These are phyloP conservation scores for Bryum argenteum DNA, from an alignment of 225 moss, liverwort and hornwort species.

Conservation along the genomic window DNA sequence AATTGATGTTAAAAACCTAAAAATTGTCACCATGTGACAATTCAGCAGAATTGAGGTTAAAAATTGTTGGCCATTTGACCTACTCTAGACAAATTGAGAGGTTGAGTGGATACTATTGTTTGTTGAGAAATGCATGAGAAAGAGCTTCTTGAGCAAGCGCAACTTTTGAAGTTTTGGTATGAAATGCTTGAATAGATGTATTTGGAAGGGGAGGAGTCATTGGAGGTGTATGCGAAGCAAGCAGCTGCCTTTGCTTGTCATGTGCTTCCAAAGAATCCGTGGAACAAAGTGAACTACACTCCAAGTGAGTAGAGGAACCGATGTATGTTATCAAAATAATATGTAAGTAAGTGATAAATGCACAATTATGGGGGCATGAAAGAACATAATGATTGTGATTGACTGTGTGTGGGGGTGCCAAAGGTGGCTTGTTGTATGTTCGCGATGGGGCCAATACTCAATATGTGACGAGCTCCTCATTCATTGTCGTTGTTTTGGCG, in stretches of 20 bases:
- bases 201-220: slow-evolving; percentile 54
- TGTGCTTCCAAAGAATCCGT: slow-evolving; percentile 71
- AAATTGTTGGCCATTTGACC: no score
- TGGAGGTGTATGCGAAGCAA: slow-evolving; percentile 53
- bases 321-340: background rate
- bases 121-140: no score
- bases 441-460: slow-evolving; percentile 85
- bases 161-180: background rate
- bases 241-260: slow-evolving; percentile 73
- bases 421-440: slow-evolving; percentile 73
- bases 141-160: no score
- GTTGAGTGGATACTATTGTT: no score
- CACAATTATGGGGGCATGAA: background rate
- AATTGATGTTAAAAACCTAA: no score
- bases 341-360: no score
- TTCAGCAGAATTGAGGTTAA: no score
- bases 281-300: slow-evolving; percentile 50
- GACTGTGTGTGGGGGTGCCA: background rate
- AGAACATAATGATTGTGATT: no score
- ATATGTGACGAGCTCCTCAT: slow-evolving; percentile 78
- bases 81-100: no score
- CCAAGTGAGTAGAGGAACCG: slow-evolving; percentile 59
- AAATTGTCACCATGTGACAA: no score
- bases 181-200: slow-evolving; percentile 52
- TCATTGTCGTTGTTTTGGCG: slow-evolving; percentile 61